phyloP scores from a whole-genome alignment of 208 protist genomes.

The Trypanosoma melophagium region DNA sequence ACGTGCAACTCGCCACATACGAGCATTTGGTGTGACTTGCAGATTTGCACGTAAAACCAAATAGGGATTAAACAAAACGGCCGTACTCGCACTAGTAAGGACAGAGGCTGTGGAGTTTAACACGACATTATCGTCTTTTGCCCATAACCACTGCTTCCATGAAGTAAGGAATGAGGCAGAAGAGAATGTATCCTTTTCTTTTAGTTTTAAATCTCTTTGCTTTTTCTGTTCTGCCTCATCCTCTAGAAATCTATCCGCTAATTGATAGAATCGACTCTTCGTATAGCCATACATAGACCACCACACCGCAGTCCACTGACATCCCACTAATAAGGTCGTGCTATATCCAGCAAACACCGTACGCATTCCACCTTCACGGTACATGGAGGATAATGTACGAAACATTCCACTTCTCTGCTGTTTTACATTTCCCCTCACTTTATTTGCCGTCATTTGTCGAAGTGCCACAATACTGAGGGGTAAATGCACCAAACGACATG shows the following conservation, averaged over 20 bases:
- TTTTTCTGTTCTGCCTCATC: background rate
- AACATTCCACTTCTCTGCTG: constrained; percentile 32
- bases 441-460: constrained; percentile 74
- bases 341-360: constrained; percentile 77
- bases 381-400: constrained; percentile 38
- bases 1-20: constrained; percentile 45
- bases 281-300: constrained; percentile 67
- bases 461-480: constrained; percentile 81
- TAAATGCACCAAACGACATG: constrained; percentile 71
- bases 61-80: constrained; percentile 84
- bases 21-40: constrained; percentile 69
- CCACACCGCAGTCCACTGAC: constrained; percentile 84
- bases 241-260: constrained; percentile 28
- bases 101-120: constrained; percentile 69
- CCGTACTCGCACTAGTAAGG: constrained; percentile 61
- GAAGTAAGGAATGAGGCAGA: constrained; percentile 7
- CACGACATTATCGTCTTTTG: constrained; percentile 65
- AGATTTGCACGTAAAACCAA: constrained; percentile 81
- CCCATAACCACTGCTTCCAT: constrained; percentile 44
- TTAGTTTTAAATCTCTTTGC: too few relatives aligned
- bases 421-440: background rate
- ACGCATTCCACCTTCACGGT: constrained; percentile 60
- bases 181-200: too few relatives aligned
- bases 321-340: constrained; percentile 77
- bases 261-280: constrained; percentile 54